A percentile compares a stretch with the other conserved stretches of the same genome.
phyloP scores from a whole-genome alignment of 176 grass and related monocot species.

The Miscanthus lutarioriparius region DNA sequence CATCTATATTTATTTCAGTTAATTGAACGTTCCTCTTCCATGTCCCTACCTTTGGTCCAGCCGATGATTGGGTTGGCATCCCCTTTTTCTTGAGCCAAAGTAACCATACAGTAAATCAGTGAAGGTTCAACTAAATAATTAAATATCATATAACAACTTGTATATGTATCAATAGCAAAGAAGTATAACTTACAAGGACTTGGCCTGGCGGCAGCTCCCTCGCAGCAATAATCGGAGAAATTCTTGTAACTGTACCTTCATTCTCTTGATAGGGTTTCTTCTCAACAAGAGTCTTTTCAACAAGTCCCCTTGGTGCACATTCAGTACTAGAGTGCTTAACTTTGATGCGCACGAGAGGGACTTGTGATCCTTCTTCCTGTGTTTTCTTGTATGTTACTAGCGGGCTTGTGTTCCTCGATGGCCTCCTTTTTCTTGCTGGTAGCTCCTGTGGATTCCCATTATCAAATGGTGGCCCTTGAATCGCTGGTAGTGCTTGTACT shows the following conservation, averaged over 20 bases:
- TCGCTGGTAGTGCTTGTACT: neutral
- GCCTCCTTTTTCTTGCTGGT: neutral
- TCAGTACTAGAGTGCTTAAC: neutral
- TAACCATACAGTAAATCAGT: constrained; percentile 5
- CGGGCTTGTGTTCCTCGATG: neutral
- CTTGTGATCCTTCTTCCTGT: neutral
- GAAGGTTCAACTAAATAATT: neutral
- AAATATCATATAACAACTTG: neutral
- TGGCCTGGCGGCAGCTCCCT: constrained; percentile 9
- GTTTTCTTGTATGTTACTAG: neutral
- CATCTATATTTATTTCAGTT: constrained; percentile 32
- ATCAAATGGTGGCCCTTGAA: neutral
- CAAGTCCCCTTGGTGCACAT: neutral
- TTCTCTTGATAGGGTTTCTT: neutral
- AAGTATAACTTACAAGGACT: constrained; percentile 42
- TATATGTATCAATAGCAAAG: neutral
- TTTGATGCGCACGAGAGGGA: neutral
- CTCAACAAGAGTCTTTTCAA: neutral
- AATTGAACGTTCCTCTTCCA: constrained; percentile 5
- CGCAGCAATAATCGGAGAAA: constrained; percentile 8
- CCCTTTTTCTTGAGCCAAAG: constrained; percentile 19
- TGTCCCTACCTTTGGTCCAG: neutral
- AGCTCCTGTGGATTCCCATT: neutral
- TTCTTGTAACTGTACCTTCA: constrained; percentile 23
- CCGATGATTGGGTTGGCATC: constrained; percentile 21